These are phyloP conservation scores for Trichoderma sp. DNA, from an alignment of 2,329 filamentous ascomycete genomes.

Conservation along the genomic window DNA sequence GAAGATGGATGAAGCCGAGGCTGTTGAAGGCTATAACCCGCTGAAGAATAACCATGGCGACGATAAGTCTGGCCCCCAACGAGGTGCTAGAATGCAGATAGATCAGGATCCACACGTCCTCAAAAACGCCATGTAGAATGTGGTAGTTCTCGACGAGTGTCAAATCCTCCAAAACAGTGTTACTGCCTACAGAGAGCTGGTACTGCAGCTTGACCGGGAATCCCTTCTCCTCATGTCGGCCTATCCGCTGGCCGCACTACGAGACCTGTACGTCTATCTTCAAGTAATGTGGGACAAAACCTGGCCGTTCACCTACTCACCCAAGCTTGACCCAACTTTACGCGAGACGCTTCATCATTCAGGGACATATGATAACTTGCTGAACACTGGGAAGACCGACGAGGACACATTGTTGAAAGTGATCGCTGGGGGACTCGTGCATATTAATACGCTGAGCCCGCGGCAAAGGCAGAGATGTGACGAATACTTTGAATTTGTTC, in stretches of 20 bases:
- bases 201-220: background rate
- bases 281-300: background rate
- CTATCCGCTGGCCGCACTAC: background rate
- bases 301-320: background rate
- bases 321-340: background rate
- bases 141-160: background rate
- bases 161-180: background rate
- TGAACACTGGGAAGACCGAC: background rate
- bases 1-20: background rate
- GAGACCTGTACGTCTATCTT: background rate
- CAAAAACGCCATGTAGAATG: background rate
- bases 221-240: background rate
- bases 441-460: background rate
- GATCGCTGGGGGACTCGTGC: background rate
- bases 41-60: background rate
- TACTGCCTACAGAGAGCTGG: background rate
- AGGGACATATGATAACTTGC: background rate
- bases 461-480: background rate
- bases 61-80: too few relatives aligned
- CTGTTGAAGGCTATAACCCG: too few relatives aligned
- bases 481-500: background rate
- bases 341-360: background rate
- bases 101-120: background rate
- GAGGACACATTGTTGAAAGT: background rate
- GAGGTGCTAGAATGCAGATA: background rate